Conservation (phyloP, 2,329 filamentous ascomycete species). For the Xylariaceae sp. region DNA sequence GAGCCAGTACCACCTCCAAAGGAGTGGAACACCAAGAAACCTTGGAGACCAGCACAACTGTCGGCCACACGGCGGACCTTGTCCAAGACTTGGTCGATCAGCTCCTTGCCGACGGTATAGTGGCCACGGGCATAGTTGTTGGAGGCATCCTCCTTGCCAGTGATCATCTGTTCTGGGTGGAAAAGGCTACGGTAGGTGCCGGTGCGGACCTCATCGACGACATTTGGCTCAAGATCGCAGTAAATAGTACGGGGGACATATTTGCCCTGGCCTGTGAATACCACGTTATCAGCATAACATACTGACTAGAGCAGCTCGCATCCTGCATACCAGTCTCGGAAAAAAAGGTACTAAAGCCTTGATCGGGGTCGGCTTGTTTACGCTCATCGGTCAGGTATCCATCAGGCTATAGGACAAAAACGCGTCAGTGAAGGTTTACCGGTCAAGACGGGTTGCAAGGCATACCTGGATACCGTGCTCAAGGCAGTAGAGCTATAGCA, state of each 20-base stretch:
- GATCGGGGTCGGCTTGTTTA: conserved; percentile 88
- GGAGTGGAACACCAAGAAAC: conserved; percentile 99
- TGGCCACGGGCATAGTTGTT: conserved; percentile 99
- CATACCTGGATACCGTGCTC: conserved; percentile 98
- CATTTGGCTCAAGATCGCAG: conserved; percentile 99
- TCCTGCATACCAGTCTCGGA: conserved; percentile 85
- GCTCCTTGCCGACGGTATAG: conserved; percentile 99
- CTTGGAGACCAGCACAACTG: conserved; percentile 96
- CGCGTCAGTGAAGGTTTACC: conserved; percentile 32
- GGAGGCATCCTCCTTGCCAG: conserved; percentile 98
- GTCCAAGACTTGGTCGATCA: conserved; percentile 97
- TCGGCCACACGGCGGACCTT: conserved; percentile 97
- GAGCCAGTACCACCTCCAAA: conserved; percentile 99
- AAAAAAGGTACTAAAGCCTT: conserved; percentile 99
- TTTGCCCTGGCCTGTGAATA: conserved; percentile 82
- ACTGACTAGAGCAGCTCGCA: conserved; percentile 6
- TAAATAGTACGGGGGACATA: conserved; percentile 99
- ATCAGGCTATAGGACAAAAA: conserved; percentile 71
- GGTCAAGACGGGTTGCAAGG: conserved; percentile 27
- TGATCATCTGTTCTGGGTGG: conserved; percentile 99
- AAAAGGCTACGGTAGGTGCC: conserved; percentile 95
- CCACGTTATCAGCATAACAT: conserved; percentile 16
- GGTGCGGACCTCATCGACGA: conserved; percentile 98
- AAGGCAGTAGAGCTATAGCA: conserved; percentile 91
- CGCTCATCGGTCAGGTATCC: conserved; percentile 98